Evolutionary conservation across 176 grass and related monocot species (phyloP).

Genomic region (Typha latifolia): DNA sequence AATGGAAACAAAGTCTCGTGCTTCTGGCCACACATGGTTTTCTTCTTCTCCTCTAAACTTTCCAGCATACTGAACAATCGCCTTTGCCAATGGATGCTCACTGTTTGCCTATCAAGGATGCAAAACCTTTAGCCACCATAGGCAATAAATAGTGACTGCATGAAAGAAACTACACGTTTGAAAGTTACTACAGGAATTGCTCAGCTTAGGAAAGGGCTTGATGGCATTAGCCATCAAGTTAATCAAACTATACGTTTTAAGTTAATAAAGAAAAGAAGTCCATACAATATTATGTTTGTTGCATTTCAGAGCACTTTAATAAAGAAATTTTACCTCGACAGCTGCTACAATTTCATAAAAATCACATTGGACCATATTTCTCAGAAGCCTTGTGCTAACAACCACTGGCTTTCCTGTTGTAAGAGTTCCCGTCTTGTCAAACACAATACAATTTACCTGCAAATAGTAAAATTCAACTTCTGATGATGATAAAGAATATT

Average conservation of each 20-base stretch:
- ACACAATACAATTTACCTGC: conserved; percentile 81
- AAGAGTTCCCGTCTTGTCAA: conserved; percentile 92
- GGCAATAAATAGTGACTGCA: background rate
- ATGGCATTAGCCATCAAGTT: background rate
- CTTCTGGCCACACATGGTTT: conserved; percentile 57
- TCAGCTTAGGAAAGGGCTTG: too few relatives aligned
- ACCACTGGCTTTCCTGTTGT: conserved; percentile 79
- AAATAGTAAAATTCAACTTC: conserved; percentile 9
- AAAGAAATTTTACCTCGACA: conserved; percentile 45
- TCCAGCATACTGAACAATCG: conserved; percentile 67
- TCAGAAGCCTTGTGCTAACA: conserved; percentile 62
- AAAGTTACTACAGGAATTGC: too few relatives aligned
- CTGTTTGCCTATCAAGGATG: conserved; percentile 59
- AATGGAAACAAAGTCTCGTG: conserved; percentile 61
- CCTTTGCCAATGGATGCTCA: conserved; percentile 85
- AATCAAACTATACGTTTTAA: background rate
- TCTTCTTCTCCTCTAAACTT: conserved; percentile 42
- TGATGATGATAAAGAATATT: conserved; percentile 10
- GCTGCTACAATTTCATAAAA: conserved; percentile 66
- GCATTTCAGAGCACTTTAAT: background rate
- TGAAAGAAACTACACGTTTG: too few relatives aligned
- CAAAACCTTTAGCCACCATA: background rate
- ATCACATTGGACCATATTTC: conserved; percentile 69
- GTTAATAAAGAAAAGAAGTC: background rate
- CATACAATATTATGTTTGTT: background rate